phyloP scores from a whole-genome alignment of 345 rosid genomes.

The Durio zibethinus region DNA sequence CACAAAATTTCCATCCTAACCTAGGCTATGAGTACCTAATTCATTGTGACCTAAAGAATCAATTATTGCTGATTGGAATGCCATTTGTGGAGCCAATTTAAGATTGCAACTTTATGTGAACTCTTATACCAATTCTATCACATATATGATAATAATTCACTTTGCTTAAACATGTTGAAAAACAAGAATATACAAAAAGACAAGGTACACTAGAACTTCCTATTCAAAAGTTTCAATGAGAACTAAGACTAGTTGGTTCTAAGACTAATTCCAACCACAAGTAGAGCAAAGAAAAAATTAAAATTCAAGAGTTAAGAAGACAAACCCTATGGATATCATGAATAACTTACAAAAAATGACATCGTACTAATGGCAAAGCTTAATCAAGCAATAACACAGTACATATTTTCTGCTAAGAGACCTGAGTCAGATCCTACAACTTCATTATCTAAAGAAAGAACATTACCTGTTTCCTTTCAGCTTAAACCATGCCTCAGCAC shows the following conservation, averaged over 20 bases:
- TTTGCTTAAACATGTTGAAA: background rate
- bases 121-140: background rate
- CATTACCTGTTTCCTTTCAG: constrained; percentile 82
- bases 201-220: background rate
- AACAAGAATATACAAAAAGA: background rate
- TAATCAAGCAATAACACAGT: background rate
- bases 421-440: background rate
- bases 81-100: background rate
- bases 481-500: constrained; percentile 95
- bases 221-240: background rate
- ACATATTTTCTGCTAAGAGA: background rate
- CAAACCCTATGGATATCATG: background rate
- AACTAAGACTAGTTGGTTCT: background rate
- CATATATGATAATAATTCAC: background rate
- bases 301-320: background rate
- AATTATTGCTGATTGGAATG: background rate
- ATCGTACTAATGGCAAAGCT: background rate
- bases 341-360: background rate
- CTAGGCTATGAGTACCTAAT: background rate
- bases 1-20: background rate
- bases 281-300: background rate
- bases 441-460: background rate
- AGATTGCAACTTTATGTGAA: background rate
- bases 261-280: background rate
- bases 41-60: background rate